A percentile compares a stretch with the other conserved stretches of the same genome.
These are phyloP conservation scores for Lepidium africanum DNA, from an alignment of 345 rosid genomes.

Conservation along the genomic window DNA sequence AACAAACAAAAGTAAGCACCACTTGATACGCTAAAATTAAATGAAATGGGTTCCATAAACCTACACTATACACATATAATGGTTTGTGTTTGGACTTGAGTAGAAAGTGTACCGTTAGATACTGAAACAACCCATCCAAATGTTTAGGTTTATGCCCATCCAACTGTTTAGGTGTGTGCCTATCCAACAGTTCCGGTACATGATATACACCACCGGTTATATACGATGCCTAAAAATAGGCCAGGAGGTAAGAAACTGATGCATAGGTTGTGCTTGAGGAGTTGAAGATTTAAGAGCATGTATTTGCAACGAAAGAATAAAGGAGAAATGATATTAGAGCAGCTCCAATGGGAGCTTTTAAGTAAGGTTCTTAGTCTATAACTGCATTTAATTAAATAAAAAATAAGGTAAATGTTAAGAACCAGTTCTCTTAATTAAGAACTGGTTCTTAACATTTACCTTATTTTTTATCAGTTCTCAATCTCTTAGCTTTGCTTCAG, in stretches of 20 bases:
- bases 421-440: no score
- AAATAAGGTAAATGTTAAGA: no score
- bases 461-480: conserved; percentile 39
- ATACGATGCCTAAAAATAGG: conserved; percentile 64
- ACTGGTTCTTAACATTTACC: no score
- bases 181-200: no score
- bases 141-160: conserved; percentile 94
- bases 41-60: background rate
- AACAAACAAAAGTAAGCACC: background rate
- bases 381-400: no score
- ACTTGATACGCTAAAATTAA: background rate
- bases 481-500: conserved; percentile 9
- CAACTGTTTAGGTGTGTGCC: conserved; percentile 79
- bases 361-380: no score
- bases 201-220: conserved; percentile 89
- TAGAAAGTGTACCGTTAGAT: conserved; percentile 49
- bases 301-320: background rate
- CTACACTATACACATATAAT: background rate
- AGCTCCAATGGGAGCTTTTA: no score
- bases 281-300: background rate
- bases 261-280: background rate
- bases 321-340: conserved; percentile 1
- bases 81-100: background rate
- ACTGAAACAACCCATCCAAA: conserved; percentile 84
- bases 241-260: conserved; percentile 8